Percentiles rank a stretch among this genome's conserved stretches.
Conservation (phyloP, 2,329 filamentous ascomycete genomes). For the Xylaria sp. region DNA sequence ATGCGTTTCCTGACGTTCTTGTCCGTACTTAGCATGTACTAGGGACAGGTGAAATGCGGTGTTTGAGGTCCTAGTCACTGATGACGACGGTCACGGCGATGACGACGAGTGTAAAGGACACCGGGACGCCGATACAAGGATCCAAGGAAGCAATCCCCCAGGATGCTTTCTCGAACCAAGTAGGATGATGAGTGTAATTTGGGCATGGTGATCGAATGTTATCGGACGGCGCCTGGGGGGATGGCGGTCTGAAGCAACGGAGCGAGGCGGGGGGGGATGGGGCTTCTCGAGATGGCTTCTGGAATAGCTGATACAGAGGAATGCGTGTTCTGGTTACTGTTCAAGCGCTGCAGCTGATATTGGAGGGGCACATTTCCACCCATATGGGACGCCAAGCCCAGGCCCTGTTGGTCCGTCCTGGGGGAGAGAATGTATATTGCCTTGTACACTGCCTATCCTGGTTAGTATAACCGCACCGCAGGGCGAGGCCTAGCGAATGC, state of each 20-base stretch:
- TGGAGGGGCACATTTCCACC: conserved; percentile 18
- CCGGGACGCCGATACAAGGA: too few species aligned
- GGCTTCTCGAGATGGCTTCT: neutral
- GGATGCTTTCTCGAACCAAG: neutral
- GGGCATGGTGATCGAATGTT: conserved; percentile 16
- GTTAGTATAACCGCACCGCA: conserved; percentile 3
- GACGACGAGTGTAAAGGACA: neutral
- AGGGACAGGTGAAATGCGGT: neutral
- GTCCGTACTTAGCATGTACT: too few species aligned
- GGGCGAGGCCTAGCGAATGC: neutral
- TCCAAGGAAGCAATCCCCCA: conserved; percentile 8
- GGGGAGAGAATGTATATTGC: neutral
- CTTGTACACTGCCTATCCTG: neutral
- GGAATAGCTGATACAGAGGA: conserved; percentile 16
- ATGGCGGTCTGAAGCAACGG: conserved; percentile 9
- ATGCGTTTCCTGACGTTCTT: too few species aligned
- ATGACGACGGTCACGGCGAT: neutral
- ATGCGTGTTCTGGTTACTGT: conserved; percentile 10
- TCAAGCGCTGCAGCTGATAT: conserved; percentile 11
- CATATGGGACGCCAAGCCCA: conserved; percentile 15
- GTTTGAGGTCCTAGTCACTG: neutral
- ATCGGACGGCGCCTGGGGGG: conserved; percentile 13
- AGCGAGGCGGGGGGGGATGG: neutral
- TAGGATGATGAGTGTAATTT: conserved; percentile 9
- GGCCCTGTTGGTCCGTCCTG: too few species aligned